Conservation (phyloP, 805 yeast species). For the Metschnikowia cubensis region DNA sequence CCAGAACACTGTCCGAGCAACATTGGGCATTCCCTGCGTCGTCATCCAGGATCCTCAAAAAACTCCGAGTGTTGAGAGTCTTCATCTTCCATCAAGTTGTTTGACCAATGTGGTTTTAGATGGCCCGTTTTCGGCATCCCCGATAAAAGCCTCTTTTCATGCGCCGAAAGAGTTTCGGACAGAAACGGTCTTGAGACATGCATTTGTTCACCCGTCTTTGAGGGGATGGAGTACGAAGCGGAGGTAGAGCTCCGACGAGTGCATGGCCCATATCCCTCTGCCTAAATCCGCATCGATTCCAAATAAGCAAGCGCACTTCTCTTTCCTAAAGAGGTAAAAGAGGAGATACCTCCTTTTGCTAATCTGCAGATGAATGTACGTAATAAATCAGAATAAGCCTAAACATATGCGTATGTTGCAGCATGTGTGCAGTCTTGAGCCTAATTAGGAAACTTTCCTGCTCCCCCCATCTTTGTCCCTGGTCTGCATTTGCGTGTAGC, state of each 20-base stretch:
- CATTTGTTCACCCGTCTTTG: neutral
- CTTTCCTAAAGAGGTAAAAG: slow-evolving; percentile 13
- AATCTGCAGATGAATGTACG: neutral
- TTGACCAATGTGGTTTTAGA: neutral
- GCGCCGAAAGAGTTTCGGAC: neutral
- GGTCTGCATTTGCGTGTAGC: neutral
- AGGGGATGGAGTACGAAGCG: slow-evolving; percentile 4
- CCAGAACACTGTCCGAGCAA: neutral
- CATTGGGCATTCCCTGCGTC: neutral
- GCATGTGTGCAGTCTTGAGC: neutral
- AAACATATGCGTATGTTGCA: neutral
- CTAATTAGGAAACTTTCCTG: neutral
- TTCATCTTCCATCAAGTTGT: neutral
- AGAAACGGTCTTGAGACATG: neutral
- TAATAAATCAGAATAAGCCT: slow-evolving; percentile 6
- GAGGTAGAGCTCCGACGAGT: neutral
- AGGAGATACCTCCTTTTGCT: slow-evolving; percentile 5
- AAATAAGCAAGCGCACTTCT: neutral
- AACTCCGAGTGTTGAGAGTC: neutral
- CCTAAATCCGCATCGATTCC: neutral
- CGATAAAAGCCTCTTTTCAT: neutral
- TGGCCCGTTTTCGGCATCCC: neutral
- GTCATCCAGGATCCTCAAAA: neutral
- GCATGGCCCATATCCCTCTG: neutral
- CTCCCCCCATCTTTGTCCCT: neutral